A percentile compares a stretch with the other conserved stretches of the same genome.
Conservation (phyloP, 2,329 filamentous ascomycete species). For the Phaeophleospora eucalypticola region DNA sequence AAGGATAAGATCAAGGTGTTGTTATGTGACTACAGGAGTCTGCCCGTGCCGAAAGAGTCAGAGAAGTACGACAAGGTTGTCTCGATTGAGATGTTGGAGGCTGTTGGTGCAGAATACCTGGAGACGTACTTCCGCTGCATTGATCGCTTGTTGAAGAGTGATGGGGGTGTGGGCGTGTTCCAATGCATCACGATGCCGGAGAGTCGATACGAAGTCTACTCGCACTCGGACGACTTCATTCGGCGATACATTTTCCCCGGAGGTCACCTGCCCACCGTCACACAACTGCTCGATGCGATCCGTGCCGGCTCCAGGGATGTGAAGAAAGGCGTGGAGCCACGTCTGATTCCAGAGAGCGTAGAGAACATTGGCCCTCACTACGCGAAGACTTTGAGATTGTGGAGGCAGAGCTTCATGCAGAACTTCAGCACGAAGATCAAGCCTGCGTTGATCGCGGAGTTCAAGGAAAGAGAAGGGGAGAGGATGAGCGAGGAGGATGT, state of each 20-base stretch:
- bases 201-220: constrained; percentile 60
- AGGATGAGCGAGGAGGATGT: constrained; percentile 58
- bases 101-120: constrained; percentile 65
- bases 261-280: constrained; percentile 65
- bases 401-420: constrained; percentile 62
- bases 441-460: constrained; percentile 56
- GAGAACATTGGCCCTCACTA: constrained; percentile 74
- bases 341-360: constrained; percentile 61
- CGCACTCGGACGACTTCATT: constrained; percentile 68
- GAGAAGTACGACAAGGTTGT: constrained; percentile 64
- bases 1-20: constrained; percentile 59
- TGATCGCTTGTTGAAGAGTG: constrained; percentile 59
- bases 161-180: constrained; percentile 65
- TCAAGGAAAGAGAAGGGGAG: constrained; percentile 32
- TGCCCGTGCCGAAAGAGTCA: constrained; percentile 46
- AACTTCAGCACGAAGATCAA: constrained; percentile 60
- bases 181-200: constrained; percentile 77
- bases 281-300: constrained; percentile 63
- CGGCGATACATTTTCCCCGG: constrained; percentile 74
- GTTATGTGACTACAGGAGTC: constrained; percentile 64
- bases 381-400: constrained; percentile 62
- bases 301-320: constrained; percentile 54
- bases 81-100: constrained; percentile 75
- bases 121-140: constrained; percentile 64
- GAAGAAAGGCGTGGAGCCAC: constrained; percentile 32